phyloP scores from a whole-genome alignment of 306 rosid genomes.

The Citrullus amarus region DNA sequence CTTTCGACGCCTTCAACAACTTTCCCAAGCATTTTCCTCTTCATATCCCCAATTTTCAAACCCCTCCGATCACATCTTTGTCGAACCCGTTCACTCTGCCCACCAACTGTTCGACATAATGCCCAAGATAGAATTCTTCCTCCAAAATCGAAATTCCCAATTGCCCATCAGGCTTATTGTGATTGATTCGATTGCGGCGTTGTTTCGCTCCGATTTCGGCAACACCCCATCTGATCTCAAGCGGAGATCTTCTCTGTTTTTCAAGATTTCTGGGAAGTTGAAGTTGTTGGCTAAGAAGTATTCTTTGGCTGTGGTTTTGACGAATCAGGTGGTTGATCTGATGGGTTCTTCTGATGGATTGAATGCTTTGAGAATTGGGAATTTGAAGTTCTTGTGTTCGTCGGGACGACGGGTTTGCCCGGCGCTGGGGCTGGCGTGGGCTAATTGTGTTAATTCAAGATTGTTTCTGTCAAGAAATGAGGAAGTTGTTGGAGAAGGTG shows the following conservation, averaged over 20 bases:
- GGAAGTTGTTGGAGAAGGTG: constrained; percentile 19
- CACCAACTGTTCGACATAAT: constrained; percentile 36
- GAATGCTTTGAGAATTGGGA: constrained; percentile 55
- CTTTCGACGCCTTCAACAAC: constrained; percentile 61
- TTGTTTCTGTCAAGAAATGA: constrained; percentile 49
- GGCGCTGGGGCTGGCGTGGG: constrained; percentile 79
- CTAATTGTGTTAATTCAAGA: constrained; percentile 80
- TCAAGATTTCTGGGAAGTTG: constrained; percentile 58
- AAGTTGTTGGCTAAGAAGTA: constrained; percentile 43
- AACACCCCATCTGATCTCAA: constrained; percentile 47
- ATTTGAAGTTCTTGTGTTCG: constrained; percentile 29
- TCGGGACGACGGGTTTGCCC: constrained; percentile 69
- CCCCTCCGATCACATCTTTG: constrained; percentile 32
- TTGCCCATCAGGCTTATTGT: constrained; percentile 50
- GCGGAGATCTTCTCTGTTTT: constrained; percentile 53
- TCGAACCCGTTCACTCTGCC: constrained; percentile 34
- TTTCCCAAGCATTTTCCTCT: constrained; percentile 29
- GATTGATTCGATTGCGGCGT: constrained; percentile 77
- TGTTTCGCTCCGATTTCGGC: constrained; percentile 74
- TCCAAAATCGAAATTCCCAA: constrained; percentile 9
- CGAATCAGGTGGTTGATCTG: constrained; percentile 78
- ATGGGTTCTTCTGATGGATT: constrained; percentile 25
- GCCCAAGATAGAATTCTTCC: constrained; percentile 29
- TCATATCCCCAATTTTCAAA: constrained; percentile 17
- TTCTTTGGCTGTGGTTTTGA: constrained; percentile 57